phyloP scores from a whole-genome alignment of 192 early-diverging fungal genomes.

The Phycomyces blakesleeanus region DNA sequence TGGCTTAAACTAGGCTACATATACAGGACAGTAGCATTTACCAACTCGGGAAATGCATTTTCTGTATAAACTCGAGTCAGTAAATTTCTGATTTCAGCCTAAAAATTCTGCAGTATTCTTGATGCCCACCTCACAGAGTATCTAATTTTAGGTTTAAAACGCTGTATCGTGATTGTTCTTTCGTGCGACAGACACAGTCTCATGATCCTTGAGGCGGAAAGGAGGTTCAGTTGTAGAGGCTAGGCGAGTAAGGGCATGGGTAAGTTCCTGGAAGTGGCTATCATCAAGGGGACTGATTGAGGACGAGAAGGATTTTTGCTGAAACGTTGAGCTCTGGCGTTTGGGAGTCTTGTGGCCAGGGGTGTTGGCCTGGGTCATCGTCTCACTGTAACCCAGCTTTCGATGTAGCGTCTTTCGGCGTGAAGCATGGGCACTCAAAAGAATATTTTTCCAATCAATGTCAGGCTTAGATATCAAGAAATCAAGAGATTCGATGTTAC shows the following conservation, averaged over 20 bases:
- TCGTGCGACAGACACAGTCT: constrained; percentile 12
- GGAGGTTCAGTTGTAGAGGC: constrained; percentile 18
- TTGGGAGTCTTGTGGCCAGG: constrained; percentile 30
- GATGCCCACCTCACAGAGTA: too few species aligned
- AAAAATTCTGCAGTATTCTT: too few species aligned
- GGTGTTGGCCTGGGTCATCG: constrained; percentile 44
- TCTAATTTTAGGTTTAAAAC: not conserved
- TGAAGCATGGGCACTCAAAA: constrained; percentile 40
- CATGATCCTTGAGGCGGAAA: constrained; percentile 48
- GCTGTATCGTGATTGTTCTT: not conserved
- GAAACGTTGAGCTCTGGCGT: constrained; percentile 15
- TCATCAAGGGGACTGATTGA: constrained; percentile 9
- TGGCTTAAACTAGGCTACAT: too few species aligned
- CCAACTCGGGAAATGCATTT: too few species aligned
- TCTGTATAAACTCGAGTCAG: too few species aligned
- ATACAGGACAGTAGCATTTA: too few species aligned
- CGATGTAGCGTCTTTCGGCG: constrained; percentile 34
- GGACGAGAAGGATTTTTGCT: not conserved
- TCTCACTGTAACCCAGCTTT: constrained; percentile 44
- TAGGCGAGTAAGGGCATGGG: constrained; percentile 17
- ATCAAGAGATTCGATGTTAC: constrained; percentile 77
- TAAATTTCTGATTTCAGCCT: too few species aligned
- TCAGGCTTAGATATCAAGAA: constrained; percentile 66
- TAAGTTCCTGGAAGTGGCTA: constrained; percentile 24
- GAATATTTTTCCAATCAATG: constrained; percentile 49